Evolutionary conservation across 2,329 filamentous ascomycete species (phyloP).

Genomic region (Paraphaeosphaeria minitans): DNA sequence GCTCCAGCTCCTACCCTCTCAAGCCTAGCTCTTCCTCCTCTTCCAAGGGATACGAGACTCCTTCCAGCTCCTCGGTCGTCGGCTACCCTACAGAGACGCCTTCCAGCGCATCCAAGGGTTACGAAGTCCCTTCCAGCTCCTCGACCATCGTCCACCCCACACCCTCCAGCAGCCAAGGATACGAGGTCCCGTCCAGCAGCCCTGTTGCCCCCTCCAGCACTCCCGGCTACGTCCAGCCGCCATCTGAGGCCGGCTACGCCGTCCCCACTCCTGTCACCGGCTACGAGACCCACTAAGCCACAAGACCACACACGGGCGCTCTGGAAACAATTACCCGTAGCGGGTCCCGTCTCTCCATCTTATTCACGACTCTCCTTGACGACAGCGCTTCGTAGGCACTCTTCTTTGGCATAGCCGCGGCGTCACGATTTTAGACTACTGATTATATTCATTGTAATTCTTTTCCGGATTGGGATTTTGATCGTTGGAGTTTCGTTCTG

Average conservation of each 20-base stretch:
- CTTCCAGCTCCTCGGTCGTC: neutral
- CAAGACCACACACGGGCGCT: neutral
- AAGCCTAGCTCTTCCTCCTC: constrained; percentile 1
- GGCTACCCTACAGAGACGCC: neutral
- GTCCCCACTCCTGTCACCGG: neutral
- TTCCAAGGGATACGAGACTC: constrained; percentile 8
- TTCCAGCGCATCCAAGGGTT: constrained; percentile 3
- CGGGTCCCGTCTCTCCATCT: neutral
- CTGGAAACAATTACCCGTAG: neutral
- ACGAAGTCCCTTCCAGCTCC: constrained; percentile 11
- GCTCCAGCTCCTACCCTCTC: neutral
- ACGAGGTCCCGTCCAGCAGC: neutral
- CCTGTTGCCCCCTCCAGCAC: constrained; percentile 12
- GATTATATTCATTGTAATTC: constrained; percentile 5
- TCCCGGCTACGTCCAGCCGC: constrained; percentile 11
- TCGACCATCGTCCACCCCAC: neutral
- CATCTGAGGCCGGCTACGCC: constrained; percentile 3
- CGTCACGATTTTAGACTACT: constrained; percentile 5
- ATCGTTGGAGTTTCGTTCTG: neutral
- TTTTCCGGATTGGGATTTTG: neutral
- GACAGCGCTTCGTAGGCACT: neutral
- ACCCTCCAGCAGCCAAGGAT: neutral
- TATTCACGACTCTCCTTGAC: constrained; percentile 9
- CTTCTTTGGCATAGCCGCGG: constrained; percentile 4
- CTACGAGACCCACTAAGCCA: constrained; percentile 2